These are phyloP conservation scores for Exophiala phaeomuriformis DNA, from an alignment of 2,329 filamentous ascomycete species.

Conservation along the genomic window DNA sequence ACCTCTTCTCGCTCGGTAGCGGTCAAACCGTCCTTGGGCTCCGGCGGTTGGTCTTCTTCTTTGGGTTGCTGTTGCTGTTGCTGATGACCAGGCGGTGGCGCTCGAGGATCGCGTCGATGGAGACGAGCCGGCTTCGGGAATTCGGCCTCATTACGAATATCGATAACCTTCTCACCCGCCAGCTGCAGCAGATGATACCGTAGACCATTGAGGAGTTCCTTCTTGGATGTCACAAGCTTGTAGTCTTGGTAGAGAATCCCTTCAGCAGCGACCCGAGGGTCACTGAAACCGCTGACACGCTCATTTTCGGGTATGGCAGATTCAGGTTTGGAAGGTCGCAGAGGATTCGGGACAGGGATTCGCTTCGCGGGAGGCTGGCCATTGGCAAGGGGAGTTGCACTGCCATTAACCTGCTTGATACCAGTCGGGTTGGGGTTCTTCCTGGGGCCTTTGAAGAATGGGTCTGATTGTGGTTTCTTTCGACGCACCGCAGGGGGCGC, in stretches of 20 bases:
- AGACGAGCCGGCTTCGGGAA: slow-evolving; percentile 84
- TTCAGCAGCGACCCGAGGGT: slow-evolving; percentile 21
- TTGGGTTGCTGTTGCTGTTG: slow-evolving; percentile 9
- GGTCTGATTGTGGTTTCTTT: slow-evolving; percentile 22
- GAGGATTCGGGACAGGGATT: slow-evolving; percentile 3
- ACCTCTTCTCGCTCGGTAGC: slow-evolving; percentile 34
- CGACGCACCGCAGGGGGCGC: slow-evolving; percentile 15
- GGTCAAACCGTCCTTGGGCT: slow-evolving; percentile 58
- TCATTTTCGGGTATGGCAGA: slow-evolving; percentile 12
- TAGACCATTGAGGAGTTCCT: slow-evolving; percentile 67
- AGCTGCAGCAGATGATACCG: slow-evolving; percentile 86
- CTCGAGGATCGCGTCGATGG: slow-evolving; percentile 78
- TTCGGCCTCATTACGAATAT: slow-evolving; percentile 67
- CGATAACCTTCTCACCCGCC: slow-evolving; percentile 54
- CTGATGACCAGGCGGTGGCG: slow-evolving; percentile 45
- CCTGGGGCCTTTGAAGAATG: slow-evolving; percentile 21
- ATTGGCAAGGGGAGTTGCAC: slow-evolving; percentile 17
- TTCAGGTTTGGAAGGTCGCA: slow-evolving; percentile 9
- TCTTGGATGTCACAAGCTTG: slow-evolving; percentile 76
- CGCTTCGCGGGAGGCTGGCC: slow-evolving; percentile 9
- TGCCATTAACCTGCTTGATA: slow-evolving; percentile 17
- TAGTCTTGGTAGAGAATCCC: slow-evolving; percentile 43
- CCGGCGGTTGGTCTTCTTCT: slow-evolving; percentile 38
- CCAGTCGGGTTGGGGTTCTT: slow-evolving; percentile 1
- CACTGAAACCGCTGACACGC: slow-evolving; percentile 26